Percentiles rank a stretch among this genome's conserved stretches.
Evolutionary conservation across 169 alveolate genomes (phyloP).

Genomic region (Eimeria brunetti): DNA sequence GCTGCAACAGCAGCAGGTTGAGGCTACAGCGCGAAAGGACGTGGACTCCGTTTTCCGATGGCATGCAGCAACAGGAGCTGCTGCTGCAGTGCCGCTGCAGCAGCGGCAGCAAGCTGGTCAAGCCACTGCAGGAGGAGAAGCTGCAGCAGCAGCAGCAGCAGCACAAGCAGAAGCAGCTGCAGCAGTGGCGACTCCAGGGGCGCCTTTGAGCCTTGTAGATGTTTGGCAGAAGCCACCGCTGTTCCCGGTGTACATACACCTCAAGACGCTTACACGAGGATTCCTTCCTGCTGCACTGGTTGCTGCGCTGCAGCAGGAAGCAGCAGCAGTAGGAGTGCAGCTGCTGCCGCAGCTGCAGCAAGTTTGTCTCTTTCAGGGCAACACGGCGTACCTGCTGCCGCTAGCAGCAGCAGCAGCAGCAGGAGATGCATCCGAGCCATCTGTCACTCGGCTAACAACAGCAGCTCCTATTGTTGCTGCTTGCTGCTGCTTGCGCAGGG

Average conservation of each 20-base stretch:
- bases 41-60: slow-evolving; percentile 44
- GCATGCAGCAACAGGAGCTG: slow-evolving; percentile 52
- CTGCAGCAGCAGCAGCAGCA: slow-evolving; percentile 21
- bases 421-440: slow-evolving; percentile 15
- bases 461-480: slow-evolving; percentile 67
- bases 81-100: neutral
- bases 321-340: slow-evolving; percentile 65
- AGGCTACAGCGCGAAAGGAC: slow-evolving; percentile 46
- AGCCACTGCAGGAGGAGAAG: neutral
- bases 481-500: slow-evolving; percentile 55
- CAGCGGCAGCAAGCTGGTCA: neutral
- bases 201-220: slow-evolving; percentile 50
- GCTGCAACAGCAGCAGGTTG: slow-evolving; percentile 47
- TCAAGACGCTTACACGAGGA: slow-evolving; percentile 24
- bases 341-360: slow-evolving; percentile 73
- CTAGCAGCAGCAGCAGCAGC: slow-evolving; percentile 68
- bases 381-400: slow-evolving; percentile 45
- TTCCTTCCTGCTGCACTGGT: slow-evolving; percentile 47
- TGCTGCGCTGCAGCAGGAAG: slow-evolving; percentile 66
- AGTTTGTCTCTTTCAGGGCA: slow-evolving; percentile 53
- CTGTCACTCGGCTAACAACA: slow-evolving; percentile 1
- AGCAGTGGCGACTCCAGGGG: slow-evolving; percentile 52
- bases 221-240: slow-evolving; percentile 64
- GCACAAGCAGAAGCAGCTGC: slow-evolving; percentile 25
- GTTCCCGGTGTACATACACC: slow-evolving; percentile 59